These are phyloP conservation scores for Rosa hybrid DNA, from an alignment of 331 rosid species.

Conservation along the genomic window DNA sequence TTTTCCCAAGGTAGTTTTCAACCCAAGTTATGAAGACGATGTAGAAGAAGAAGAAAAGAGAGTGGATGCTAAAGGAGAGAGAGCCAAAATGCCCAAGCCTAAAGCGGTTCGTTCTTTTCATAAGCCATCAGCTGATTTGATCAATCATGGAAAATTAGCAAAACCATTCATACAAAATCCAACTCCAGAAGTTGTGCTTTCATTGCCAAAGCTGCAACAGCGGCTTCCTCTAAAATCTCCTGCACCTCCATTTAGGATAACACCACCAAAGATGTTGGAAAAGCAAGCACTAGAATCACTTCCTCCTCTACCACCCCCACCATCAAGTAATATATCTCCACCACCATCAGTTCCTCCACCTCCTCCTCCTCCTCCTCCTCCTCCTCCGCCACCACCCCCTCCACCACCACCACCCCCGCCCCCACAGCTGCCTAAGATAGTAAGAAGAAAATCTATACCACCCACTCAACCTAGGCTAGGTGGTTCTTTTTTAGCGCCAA, in stretches of 20 bases:
- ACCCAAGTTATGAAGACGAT: constrained; percentile 26
- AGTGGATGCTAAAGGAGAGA: constrained; percentile 19
- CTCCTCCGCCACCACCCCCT: constrained; percentile 21
- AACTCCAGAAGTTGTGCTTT: constrained; percentile 29
- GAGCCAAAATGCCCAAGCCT: constrained; percentile 21
- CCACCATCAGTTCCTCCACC: constrained; percentile 23
- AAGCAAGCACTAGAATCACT: constrained; percentile 30
- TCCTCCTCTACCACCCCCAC: constrained; percentile 29
- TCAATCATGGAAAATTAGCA: constrained; percentile 13
- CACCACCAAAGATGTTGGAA: constrained; percentile 34
- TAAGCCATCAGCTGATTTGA: constrained; percentile 39
- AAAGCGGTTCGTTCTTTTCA: constrained; percentile 54
- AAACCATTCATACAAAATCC: constrained; percentile 41
- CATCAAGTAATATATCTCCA: constrained; percentile 14
- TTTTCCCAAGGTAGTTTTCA: constrained; percentile 43
- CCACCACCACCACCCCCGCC: constrained; percentile 23
- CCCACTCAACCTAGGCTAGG: constrained; percentile 38
- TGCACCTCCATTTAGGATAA: constrained; percentile 20
- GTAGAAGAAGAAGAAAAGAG: constrained; percentile 19
- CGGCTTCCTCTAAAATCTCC: constrained; percentile 23
- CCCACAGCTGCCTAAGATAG: constrained; percentile 27
- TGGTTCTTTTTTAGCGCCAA: constrained; percentile 10
- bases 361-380: constrained; percentile 13
- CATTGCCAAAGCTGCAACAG: constrained; percentile 23
- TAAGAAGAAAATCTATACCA: constrained; percentile 27